Conservation (phyloP, 306 rosid genomes). For the Quercus wislizeni region DNA sequence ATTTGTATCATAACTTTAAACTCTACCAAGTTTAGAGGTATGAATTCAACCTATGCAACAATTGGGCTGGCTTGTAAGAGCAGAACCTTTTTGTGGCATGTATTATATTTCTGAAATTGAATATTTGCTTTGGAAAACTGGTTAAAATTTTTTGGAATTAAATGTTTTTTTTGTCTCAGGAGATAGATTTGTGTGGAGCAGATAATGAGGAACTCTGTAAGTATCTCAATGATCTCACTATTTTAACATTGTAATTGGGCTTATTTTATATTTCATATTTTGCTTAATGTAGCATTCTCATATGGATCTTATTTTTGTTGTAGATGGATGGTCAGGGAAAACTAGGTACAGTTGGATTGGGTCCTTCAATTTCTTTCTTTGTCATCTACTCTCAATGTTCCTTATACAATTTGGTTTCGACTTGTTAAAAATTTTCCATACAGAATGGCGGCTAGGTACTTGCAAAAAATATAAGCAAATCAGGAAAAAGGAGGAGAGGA, state of each 20-base stretch:
- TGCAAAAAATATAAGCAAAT: constrained; percentile 40
- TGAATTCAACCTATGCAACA: neutral
- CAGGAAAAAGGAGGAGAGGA: constrained; percentile 22
- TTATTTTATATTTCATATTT: constrained; percentile 11
- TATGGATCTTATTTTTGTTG: constrained; percentile 31
- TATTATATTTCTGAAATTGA: neutral
- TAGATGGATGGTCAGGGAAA: constrained; percentile 70
- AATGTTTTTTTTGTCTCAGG: constrained; percentile 35
- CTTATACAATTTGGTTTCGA: constrained; percentile 11
- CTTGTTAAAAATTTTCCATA: constrained; percentile 8
- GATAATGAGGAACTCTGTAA: constrained; percentile 40
- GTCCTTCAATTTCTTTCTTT: constrained; percentile 16
- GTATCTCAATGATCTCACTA: constrained; percentile 23
- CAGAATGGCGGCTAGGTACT: constrained; percentile 61
- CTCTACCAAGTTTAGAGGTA: neutral
- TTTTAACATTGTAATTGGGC: neutral
- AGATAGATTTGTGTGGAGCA: constrained; percentile 31
- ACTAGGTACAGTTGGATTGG: constrained; percentile 55
- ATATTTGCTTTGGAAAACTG: constrained; percentile 6
- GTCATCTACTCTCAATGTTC: constrained; percentile 3
- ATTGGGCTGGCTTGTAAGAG: neutral
- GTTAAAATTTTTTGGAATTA: constrained; percentile 6
- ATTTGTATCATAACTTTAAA: neutral
- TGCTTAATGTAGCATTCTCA: constrained; percentile 22
- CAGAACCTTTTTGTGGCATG: neutral